Base-by-base conservation (phyloP, 129 eudicot genomes). In the Erigeron canadensis region DNA sequence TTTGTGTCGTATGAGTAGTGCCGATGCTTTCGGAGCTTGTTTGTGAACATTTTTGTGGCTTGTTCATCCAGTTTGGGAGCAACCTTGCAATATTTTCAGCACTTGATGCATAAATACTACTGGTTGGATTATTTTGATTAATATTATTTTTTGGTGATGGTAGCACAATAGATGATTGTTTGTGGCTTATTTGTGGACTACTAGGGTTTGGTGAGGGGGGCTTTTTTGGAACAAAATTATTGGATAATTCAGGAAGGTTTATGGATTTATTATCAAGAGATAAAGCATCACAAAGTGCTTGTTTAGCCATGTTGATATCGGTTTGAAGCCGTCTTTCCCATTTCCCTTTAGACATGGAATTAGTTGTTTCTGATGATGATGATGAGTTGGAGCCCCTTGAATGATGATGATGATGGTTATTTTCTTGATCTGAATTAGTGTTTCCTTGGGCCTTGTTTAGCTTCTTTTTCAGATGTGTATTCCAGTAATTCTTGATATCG, bases 321-420 rank as follows among this genome's bases (percentile, higher is more conserved):
- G 84, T 80, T 80, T 80, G 84, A 6, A 80, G 84, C 67, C 80
- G 74, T 75, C 80, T 69, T 22, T 80, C 84, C 84, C 84, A 80
- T 80, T 80, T 77, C 54, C 84, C 84, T 67, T 74, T 80, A n/a
- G 68, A 54, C 15, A 70, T 42, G 28, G 80, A 43, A n/a, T n/a
- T n/a, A n/a, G n/a, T n/a, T n/a, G 67, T 63, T 78, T 71, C 66
- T 76, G 69, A 46, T 39, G 74, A 74, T 6, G 79, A 65, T 46
- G 68, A 66, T 39, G 79, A 50, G 54, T 78, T 72, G 2, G 72
- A 77, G 7, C 63, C 76, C 68, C 47, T 54, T 4, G 71, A 64
- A 4, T 5, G 65, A 50, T 80, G 67, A 58, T 68, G 64, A 55
- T 5, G 65, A 50, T 80, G 67, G 51, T 68, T 60, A 55, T 48